Conservation (phyloP, 108 stramenopile species). For the Cyclotella cryptica region DNA sequence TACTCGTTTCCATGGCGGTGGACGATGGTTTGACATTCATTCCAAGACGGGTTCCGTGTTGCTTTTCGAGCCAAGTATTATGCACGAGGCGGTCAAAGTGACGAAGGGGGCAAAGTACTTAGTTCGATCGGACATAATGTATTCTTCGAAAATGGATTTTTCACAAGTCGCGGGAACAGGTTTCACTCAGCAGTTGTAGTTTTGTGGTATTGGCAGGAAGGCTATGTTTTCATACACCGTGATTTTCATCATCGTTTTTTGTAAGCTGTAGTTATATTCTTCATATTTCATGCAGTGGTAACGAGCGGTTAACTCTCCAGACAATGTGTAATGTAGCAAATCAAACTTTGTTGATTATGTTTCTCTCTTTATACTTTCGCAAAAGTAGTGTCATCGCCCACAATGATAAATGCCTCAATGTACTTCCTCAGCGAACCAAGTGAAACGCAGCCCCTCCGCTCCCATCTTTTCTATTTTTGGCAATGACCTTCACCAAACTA, state of each 20-base stretch:
- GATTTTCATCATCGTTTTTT: constrained; percentile 2
- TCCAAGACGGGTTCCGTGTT: constrained; percentile 47
- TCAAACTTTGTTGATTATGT: neutral
- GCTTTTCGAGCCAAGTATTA: constrained; percentile 44
- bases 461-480: constrained; percentile 54
- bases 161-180: constrained; percentile 23
- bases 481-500: constrained; percentile 80
- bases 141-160: constrained; percentile 28
- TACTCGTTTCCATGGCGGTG: constrained; percentile 38
- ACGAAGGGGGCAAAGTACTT: constrained; percentile 49
- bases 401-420: neutral
- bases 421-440: constrained; percentile 52
- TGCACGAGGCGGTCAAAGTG: constrained; percentile 38
- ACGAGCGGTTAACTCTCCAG: neutral
- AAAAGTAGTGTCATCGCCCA: neutral
- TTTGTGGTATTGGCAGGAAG: neutral
- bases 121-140: constrained; percentile 54
- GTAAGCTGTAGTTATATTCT: neutral
- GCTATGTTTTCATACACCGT: neutral
- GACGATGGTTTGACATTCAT: constrained; percentile 26
- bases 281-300: constrained; percentile 2
- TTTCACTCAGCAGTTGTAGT: constrained; percentile 33
- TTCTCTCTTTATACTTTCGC: neutral
- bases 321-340: no score
- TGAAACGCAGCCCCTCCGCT: constrained; percentile 67